Conservation (phyloP, 768 basidiomycete genomes). For the Phanerodontia chrysosporium region DNA sequence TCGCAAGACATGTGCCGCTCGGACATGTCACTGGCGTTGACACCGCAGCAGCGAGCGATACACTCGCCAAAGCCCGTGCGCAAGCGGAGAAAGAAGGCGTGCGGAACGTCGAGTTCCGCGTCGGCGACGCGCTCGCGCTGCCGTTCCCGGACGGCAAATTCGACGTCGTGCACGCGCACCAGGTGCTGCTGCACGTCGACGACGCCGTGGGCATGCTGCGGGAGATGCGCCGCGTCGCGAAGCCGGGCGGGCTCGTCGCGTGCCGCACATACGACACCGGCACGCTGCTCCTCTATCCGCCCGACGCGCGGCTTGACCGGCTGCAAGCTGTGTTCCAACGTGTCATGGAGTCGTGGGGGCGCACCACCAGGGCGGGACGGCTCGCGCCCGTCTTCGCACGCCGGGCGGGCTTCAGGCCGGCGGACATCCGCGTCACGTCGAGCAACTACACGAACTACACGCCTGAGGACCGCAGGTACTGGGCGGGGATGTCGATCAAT, state of each 20-base stretch:
- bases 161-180: slow-evolving; percentile 47
- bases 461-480: no score
- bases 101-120: slow-evolving; percentile 34
- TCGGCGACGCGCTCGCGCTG: slow-evolving; percentile 34
- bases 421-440: no score
- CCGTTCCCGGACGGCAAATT: slow-evolving; percentile 36
- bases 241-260: slow-evolving; percentile 42
- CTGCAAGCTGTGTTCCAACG: no score
- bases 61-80: slow-evolving; percentile 33
- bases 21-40: slow-evolving; percentile 45
- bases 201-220: slow-evolving; percentile 36
- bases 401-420: no score
- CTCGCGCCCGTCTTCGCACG: no score
- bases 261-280: no score
- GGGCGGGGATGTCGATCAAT: slow-evolving; percentile 8
- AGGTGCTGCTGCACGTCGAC: slow-evolving; percentile 44
- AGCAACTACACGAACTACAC: no score
- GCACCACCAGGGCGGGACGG: no score
- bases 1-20: slow-evolving; percentile 36
- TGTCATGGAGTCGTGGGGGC: no score
- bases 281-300: no score
- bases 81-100: slow-evolving; percentile 25
- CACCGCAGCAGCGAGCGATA: slow-evolving; percentile 23
- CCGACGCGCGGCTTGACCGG: no score
- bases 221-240: slow-evolving; percentile 48